phyloP scores from a whole-genome alignment of 495 filamentous ascomycete genomes.

The Bacidia rubella region DNA sequence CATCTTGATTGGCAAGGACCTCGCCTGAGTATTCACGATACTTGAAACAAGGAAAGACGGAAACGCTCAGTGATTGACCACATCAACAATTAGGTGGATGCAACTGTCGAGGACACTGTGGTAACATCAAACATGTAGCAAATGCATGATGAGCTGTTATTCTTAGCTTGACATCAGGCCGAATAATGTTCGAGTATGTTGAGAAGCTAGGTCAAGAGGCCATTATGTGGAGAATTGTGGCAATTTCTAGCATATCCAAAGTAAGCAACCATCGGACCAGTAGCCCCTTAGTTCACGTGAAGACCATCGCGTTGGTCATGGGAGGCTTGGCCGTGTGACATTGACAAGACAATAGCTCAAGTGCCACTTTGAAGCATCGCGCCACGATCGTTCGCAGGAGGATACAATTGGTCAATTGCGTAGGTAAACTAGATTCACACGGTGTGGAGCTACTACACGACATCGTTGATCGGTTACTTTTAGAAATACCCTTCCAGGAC shows the following conservation, averaged over 20 bases:
- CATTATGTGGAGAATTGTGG: neutral
- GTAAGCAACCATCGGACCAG: neutral
- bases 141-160: neutral
- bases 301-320: neutral
- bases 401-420: neutral
- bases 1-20: neutral
- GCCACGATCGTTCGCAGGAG: neutral
- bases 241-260: neutral
- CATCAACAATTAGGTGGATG: neutral
- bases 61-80: neutral
- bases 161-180: neutral
- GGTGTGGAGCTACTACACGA: neutral
- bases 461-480: neutral
- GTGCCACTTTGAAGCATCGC: neutral
- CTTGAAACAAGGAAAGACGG: neutral
- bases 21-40: neutral
- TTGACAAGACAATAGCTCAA: neutral
- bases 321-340: neutral
- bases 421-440: neutral
- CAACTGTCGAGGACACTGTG: neutral
- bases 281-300: neutral
- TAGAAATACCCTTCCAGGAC: neutral
- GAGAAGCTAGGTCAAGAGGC: neutral
- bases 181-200: neutral
- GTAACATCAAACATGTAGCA: neutral